phyloP scores from a whole-genome alignment of 495 filamentous ascomycete genomes.

The Aspergillus affinis region DNA sequence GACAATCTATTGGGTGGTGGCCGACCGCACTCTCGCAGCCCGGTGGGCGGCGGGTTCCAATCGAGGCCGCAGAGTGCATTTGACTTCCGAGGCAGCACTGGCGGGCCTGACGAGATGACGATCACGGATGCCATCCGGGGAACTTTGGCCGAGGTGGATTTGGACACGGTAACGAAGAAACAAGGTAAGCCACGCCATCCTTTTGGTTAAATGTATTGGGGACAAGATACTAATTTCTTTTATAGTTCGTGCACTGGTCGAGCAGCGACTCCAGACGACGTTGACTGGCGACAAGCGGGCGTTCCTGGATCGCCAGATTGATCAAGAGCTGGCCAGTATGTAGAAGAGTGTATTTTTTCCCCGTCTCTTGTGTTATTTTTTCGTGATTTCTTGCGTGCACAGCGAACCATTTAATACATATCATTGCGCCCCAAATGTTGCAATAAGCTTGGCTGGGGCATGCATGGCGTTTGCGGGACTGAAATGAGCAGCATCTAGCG shows the following conservation, averaged over 20 bases:
- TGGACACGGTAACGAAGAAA: constrained; percentile 97
- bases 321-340: constrained; percentile 92
- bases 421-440: constrained; percentile 2
- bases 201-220: background rate
- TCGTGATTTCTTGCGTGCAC: constrained; percentile 10
- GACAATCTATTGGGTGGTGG: constrained; percentile 58
- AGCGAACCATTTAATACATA: constrained; percentile 5
- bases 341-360: constrained; percentile 57
- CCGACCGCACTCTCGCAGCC: constrained; percentile 53
- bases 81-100: constrained; percentile 65
- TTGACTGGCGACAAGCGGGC: constrained; percentile 75
- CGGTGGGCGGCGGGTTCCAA: constrained; percentile 41
- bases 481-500: constrained; percentile 27
- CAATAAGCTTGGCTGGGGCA: constrained; percentile 26
- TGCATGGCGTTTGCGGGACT: constrained; percentile 30
- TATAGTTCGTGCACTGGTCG: constrained; percentile 77
- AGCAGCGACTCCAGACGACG: constrained; percentile 87
- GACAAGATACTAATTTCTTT: constrained; percentile 23
- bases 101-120: constrained; percentile 66
- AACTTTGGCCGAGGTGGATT: constrained; percentile 84
- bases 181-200: constrained; percentile 55
- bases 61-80: constrained; percentile 61
- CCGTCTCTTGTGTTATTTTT: constrained; percentile 7
- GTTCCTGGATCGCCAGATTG: constrained; percentile 89
- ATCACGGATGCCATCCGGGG: constrained; percentile 82